Evolutionary conservation across 2,329 filamentous ascomycete species (phyloP).

Genomic region (Trichoderma sp.): DNA sequence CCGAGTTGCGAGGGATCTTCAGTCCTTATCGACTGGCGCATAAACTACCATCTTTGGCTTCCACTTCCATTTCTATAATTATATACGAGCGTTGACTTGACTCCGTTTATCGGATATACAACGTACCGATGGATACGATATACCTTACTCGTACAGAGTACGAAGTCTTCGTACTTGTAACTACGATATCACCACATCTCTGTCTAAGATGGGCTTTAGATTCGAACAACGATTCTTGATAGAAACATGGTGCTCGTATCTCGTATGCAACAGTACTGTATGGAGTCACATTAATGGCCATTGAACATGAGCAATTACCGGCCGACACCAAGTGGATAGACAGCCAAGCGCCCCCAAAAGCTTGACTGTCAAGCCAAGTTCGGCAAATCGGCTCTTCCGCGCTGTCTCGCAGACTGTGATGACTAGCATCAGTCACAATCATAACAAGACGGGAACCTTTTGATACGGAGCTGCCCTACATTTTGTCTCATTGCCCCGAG

Average conservation of each 20-base stretch:
- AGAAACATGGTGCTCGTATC: not conserved
- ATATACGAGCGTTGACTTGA: not conserved
- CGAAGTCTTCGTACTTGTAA: not conserved
- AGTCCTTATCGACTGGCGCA: not conserved
- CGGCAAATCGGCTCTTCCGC: slow-evolving; percentile 15
- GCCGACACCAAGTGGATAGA: not conserved
- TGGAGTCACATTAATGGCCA: not conserved
- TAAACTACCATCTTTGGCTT: not conserved
- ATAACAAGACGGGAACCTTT: not conserved
- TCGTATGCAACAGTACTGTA: not conserved
- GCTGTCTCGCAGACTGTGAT: not conserved
- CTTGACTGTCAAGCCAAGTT: not conserved
- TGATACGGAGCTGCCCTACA: not conserved
- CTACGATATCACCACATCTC: not conserved
- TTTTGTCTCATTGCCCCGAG: not conserved
- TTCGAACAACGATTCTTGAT: not conserved
- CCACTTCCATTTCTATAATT: not conserved
- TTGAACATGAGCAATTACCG: not conserved
- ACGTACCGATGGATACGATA: not conserved
- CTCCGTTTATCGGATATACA: not conserved
- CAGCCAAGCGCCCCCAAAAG: not conserved
- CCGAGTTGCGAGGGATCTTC: not conserved
- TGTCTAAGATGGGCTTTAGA: not conserved
- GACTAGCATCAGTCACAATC: not conserved
- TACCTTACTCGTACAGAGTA: not conserved